phyloP scores from a whole-genome alignment of 164 flowering plant genomes.

The Warburgia ugandensis region DNA sequence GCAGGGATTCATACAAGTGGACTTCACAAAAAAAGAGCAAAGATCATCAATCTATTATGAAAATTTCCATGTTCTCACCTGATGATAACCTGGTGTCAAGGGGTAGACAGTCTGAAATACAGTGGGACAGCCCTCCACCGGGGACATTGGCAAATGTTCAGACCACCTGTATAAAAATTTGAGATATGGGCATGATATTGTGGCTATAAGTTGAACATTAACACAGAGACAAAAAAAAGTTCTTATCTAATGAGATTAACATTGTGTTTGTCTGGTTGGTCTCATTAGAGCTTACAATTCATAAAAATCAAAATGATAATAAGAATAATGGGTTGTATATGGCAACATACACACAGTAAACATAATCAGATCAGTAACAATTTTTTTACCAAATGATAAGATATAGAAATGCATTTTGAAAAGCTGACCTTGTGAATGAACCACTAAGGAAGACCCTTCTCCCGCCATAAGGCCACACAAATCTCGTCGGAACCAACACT shows the following conservation, averaged over 20 bases:
- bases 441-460: conserved; percentile 41
- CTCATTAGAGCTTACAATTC: too few species aligned
- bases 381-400: not conserved
- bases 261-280: too few species aligned
- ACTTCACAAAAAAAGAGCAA: not conserved
- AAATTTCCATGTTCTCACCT: conserved; percentile 33
- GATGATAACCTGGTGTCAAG: conserved; percentile 70
- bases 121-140: conserved; percentile 80
- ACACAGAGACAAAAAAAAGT: not conserved
- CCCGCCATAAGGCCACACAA: conserved; percentile 62
- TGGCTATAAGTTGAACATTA: not conserved
- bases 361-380: not conserved
- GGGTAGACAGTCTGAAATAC: conserved; percentile 71
- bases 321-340: too few species aligned
- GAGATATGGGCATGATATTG: not conserved
- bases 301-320: too few species aligned
- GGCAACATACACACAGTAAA: not conserved
- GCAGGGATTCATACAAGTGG: not conserved
- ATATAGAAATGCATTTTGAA: not conserved
- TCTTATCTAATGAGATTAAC: too few species aligned
- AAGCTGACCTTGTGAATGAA: conserved; percentile 43
- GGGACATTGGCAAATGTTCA: conserved; percentile 66
- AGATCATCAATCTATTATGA: not conserved
- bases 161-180: conserved; percentile 51
- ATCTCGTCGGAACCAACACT: conserved; percentile 30